Evolutionary conservation across 176 grass and related monocot species (phyloP).

Genomic region (Neostapfia colusana): DNA sequence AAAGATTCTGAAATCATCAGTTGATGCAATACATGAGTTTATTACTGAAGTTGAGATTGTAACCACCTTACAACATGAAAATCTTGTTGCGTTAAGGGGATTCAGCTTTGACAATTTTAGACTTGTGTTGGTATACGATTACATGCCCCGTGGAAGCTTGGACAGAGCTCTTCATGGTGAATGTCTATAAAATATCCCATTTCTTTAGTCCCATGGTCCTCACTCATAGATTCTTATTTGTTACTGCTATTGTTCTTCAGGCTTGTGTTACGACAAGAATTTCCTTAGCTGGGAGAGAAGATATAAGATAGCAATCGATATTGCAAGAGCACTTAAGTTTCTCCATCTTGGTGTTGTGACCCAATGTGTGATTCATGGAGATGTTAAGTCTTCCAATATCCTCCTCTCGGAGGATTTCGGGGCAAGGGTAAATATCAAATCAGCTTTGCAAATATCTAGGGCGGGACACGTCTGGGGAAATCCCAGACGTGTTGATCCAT

Average conservation of each 20-base stretch:
- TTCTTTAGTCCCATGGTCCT: background rate
- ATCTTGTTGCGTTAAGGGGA: slow-evolving; percentile 69
- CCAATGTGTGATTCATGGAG: slow-evolving; percentile 78
- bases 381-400: slow-evolving; percentile 97
- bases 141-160: slow-evolving; percentile 80
- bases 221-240: background rate
- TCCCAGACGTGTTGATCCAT: background rate
- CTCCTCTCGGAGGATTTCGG: slow-evolving; percentile 80
- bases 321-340: slow-evolving; percentile 82
- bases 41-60: slow-evolving; percentile 71
- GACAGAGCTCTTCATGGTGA: slow-evolving; percentile 89
- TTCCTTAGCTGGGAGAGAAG: slow-evolving; percentile 71
- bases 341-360: slow-evolving; percentile 59
- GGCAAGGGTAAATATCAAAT: slow-evolving; percentile 63
- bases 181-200: background rate
- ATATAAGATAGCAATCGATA: slow-evolving; percentile 69
- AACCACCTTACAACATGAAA: slow-evolving; percentile 68
- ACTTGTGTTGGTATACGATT: slow-evolving; percentile 87
- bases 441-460: slow-evolving; percentile 17
- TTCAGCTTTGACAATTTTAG: slow-evolving; percentile 87
- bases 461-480: background rate
- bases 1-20: slow-evolving; percentile 81
- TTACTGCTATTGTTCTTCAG: slow-evolving; percentile 47
- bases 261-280: slow-evolving; percentile 46
- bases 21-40: slow-evolving; percentile 78